These are phyloP conservation scores for Guadua angustifolia DNA, from an alignment of 176 grass and related monocot species.

Conservation along the genomic window DNA sequence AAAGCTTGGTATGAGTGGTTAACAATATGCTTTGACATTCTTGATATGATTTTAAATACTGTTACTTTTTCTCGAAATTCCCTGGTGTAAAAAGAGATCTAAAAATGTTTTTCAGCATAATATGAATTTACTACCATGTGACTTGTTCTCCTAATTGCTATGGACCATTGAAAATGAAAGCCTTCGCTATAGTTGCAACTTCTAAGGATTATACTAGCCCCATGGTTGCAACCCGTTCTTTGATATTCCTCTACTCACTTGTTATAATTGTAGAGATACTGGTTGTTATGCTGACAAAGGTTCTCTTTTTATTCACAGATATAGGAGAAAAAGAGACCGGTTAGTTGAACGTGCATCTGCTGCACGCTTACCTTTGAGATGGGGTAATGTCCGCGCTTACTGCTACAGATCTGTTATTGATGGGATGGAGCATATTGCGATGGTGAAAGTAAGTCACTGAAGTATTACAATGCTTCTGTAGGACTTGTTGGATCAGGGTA, in stretches of 20 bases:
- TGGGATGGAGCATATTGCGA: slow-evolving; percentile 95
- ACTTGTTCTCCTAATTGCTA: not conserved
- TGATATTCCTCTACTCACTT: not conserved
- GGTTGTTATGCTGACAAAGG: slow-evolving; percentile 21
- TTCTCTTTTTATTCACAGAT: slow-evolving; percentile 57
- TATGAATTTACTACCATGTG: not conserved
- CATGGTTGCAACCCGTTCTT: not conserved
- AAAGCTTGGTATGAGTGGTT: not conserved
- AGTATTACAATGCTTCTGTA: no score
- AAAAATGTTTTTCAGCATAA: not conserved
- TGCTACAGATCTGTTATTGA: slow-evolving; percentile 92
- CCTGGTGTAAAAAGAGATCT: not conserved
- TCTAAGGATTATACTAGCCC: not conserved
- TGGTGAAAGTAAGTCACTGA: slow-evolving; percentile 60
- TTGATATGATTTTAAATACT: not conserved
- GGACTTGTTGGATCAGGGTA: no score
- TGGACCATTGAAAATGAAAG: not conserved
- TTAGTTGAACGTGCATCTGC: slow-evolving; percentile 71
- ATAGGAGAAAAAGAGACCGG: slow-evolving; percentile 93
- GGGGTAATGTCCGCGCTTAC: slow-evolving; percentile 85
- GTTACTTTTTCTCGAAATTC: not conserved
- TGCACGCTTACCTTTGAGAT: slow-evolving; percentile 86
- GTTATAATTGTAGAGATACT: not conserved
- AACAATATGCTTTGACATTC: not conserved
- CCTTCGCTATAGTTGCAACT: not conserved